Base-by-base conservation (phyloP, 768 basidiomycete species). In the Dacryopinax spathularia region DNA sequence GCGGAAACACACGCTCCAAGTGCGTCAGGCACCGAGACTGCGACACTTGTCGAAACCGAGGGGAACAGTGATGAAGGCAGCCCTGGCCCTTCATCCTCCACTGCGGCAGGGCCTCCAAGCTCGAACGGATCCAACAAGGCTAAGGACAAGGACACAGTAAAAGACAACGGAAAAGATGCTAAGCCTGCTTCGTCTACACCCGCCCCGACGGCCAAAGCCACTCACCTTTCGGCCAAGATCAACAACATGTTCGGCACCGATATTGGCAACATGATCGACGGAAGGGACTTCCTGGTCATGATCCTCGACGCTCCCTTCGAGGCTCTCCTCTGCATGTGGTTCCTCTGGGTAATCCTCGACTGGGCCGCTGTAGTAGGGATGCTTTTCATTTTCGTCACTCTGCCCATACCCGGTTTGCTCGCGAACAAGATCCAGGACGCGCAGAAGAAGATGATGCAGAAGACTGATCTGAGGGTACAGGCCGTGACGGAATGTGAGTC, bases 301-400 rank as follows among this genome's bases (percentile, higher is more conserved):
- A 64, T 73, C 36, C 65, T 74, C 29, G 70, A 69, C 41, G 67
- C 69, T 0, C 75, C 75, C 27, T 64, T 75, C 10, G 72, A 74
- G 60, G 44, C 73, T 48, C 62, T 66, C 3, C 67, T 76, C 20
- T 71, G 72, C 35, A 68, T 71, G 27, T 43, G 68, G 44, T 68
- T 72, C 56, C 70, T 76, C 2, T 75, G 73, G 62, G 56, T 65
- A 7, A 73, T 76, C 59, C 71, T 76, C 43, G 71, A 71, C 60
- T 76, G 74, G 74, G 71, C 70, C 31, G 65, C 75, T 12, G 60
- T 76, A 33, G 66, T 73, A 43, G 75, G 75, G 1, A 73, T 76
- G 68, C 60, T 69, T 39, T 67, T 68, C 60, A 70, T 72, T 62
- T 34, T 73, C 62, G 29, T 72, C 48, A 74, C 75, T 0, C 68